Conservation (phyloP, 257 asterid genomes). For the Prunella vulgaris region DNA sequence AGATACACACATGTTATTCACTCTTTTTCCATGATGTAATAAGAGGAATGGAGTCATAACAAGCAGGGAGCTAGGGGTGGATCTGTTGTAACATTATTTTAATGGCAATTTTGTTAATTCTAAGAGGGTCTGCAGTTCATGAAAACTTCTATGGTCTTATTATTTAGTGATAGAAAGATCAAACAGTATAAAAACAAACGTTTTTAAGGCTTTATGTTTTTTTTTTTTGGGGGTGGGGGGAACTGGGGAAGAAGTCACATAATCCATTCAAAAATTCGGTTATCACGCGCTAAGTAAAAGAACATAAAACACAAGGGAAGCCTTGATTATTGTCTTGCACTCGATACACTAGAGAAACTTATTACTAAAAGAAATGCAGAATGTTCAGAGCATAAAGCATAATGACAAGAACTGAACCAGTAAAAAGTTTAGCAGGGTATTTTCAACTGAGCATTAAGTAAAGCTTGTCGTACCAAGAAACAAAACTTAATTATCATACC, state of each 20-base stretch:
- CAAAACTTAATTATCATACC: constrained; percentile 41
- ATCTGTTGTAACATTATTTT: neutral
- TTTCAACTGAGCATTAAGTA: neutral
- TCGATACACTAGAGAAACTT: neutral
- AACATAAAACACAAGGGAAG: neutral
- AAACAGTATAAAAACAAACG: neutral
- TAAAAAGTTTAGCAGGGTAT: neutral
- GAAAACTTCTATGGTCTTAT: neutral
- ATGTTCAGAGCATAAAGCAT: constrained; percentile 2
- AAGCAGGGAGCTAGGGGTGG: neutral
- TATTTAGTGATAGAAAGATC: neutral
- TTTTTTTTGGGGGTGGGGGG: too few species aligned
- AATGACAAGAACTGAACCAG: constrained; percentile 2
- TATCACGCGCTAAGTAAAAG: neutral
- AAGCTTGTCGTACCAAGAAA: constrained; percentile 16
- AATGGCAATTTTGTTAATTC: neutral
- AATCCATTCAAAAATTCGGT: neutral
- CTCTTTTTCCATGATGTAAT: neutral
- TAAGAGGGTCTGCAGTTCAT: neutral
- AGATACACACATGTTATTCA: constrained; percentile 8
- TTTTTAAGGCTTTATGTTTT: too few species aligned
- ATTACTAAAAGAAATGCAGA: neutral
- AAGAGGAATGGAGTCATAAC: neutral
- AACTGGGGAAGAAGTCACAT: neutral
- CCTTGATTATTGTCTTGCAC: neutral